Evolutionary conservation across 306 rosid species (phyloP).

Genomic region (Hylodesmum podocarpum): DNA sequence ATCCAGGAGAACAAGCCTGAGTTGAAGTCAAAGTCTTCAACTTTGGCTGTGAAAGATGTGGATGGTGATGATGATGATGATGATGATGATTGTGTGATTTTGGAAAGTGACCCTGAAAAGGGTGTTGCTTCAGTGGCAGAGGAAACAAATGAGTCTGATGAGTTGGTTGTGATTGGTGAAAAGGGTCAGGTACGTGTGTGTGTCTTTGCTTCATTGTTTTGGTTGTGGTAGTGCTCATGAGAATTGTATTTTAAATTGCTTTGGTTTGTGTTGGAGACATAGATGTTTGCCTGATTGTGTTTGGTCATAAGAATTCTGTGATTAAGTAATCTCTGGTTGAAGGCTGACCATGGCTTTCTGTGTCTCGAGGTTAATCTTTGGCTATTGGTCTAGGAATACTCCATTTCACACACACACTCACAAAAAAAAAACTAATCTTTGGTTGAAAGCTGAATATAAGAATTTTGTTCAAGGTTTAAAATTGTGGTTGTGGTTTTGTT

Average conservation of each 20-base stretch:
- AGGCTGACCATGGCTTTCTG: no score
- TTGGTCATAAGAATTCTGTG: neutral
- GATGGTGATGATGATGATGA: conserved; percentile 43
- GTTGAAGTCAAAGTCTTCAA: conserved; percentile 42
- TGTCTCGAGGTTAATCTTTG: no score
- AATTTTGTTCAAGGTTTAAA: neutral
- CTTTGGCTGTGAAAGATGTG: conserved; percentile 18
- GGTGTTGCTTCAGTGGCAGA: conserved; percentile 37
- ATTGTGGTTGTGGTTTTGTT: neutral
- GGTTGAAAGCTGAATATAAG: neutral
- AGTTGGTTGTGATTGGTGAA: conserved; percentile 68
- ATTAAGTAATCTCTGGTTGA: neutral
- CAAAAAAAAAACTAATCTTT: neutral
- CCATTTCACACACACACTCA: no score
- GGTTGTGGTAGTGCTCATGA: neutral
- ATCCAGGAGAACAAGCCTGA: conserved; percentile 45
- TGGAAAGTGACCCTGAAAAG: conserved; percentile 74
- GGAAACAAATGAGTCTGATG: conserved; percentile 49
- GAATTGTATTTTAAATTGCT: neutral
- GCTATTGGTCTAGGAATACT: no score
- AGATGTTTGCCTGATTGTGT: conserved; percentile 5
- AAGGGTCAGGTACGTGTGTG: conserved; percentile 65
- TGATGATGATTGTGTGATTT: conserved; percentile 71
- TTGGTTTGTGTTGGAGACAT: neutral
- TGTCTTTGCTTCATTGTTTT: neutral